Evolutionary conservation across 352 stramenopile genomes (phyloP).

Genomic region (Phytopythium sindhum): DNA sequence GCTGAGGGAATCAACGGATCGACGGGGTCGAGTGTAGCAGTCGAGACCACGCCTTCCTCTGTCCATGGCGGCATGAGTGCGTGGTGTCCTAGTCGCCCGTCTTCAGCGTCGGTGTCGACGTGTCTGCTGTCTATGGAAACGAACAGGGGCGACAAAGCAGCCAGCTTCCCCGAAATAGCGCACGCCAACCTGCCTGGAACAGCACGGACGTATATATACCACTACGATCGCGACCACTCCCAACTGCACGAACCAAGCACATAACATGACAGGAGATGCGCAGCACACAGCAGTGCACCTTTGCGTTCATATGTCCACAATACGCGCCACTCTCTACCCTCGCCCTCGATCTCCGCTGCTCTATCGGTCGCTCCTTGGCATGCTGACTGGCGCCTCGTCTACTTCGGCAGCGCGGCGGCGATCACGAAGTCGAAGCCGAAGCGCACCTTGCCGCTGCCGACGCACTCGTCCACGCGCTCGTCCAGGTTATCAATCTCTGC

Average conservation of each 20-base stretch:
- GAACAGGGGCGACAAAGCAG: background rate
- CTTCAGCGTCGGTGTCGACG: background rate
- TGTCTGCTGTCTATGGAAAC: background rate
- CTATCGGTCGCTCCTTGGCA: background rate
- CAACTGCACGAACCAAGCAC: background rate
- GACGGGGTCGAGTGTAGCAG: background rate
- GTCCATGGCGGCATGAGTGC: background rate
- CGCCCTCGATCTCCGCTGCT: background rate
- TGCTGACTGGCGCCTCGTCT: background rate
- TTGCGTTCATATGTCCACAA: background rate
- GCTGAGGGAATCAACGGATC: background rate
- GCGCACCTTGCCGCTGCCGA: slow-evolving; percentile 22
- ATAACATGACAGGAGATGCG: background rate
- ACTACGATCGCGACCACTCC: background rate
- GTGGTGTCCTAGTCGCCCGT: too few relatives aligned
- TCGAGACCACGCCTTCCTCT: background rate
- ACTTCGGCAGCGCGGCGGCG: slow-evolving; percentile 30
- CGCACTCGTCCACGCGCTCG: slow-evolving; percentile 20
- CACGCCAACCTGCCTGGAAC: background rate
- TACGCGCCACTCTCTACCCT: background rate
- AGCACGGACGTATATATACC: background rate
- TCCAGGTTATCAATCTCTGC: slow-evolving; percentile 64
- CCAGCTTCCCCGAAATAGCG: background rate
- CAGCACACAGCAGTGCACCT: background rate
- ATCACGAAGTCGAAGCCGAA: slow-evolving; percentile 93